A percentile compares a stretch with the other conserved stretches of the same genome.
Conservation (phyloP, 768 basidiomycete genomes). For the Galerina sulciceps region DNA sequence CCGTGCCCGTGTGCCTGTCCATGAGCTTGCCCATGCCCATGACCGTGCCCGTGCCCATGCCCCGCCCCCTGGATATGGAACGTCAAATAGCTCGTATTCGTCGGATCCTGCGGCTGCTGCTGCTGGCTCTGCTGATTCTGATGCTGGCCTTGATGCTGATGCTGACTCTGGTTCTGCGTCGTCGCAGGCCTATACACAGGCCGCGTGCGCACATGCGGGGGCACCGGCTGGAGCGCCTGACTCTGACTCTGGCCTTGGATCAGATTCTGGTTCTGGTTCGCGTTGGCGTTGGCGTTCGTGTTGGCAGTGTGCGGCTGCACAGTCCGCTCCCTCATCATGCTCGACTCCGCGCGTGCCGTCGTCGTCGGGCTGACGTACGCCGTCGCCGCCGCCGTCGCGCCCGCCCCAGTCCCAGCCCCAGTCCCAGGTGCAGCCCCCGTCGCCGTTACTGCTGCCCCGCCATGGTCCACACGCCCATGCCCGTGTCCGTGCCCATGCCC, state of each 20-base stretch:
- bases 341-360: conserved; percentile 18
- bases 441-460: not conserved
- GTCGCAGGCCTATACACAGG: conserved; percentile 4
- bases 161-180: not conserved
- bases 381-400: not conserved
- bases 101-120: conserved; percentile 17
- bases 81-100: conserved; percentile 18
- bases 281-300: no score
- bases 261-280: no score
- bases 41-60: not conserved
- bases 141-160: not conserved
- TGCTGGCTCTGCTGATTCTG: conserved; percentile 1
- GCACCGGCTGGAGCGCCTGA: not conserved
- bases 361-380: conserved; percentile 6
- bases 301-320: conserved; percentile 24
- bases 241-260: no score
- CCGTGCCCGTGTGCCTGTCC: no score
- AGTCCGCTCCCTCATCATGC: conserved; percentile 26
- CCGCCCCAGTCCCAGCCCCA: not conserved
- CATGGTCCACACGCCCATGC: not conserved
- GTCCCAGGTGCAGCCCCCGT: not conserved
- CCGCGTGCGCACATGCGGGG: conserved; percentile 5
- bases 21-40: not conserved
- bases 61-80: conserved; percentile 21
- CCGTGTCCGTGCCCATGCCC: not conserved